Percentiles rank a stretch among this genome's conserved stretches.
These are phyloP conservation scores for Pseudocercospora macadamiae DNA, from an alignment of 2,329 filamentous ascomycete species.

Conservation along the genomic window DNA sequence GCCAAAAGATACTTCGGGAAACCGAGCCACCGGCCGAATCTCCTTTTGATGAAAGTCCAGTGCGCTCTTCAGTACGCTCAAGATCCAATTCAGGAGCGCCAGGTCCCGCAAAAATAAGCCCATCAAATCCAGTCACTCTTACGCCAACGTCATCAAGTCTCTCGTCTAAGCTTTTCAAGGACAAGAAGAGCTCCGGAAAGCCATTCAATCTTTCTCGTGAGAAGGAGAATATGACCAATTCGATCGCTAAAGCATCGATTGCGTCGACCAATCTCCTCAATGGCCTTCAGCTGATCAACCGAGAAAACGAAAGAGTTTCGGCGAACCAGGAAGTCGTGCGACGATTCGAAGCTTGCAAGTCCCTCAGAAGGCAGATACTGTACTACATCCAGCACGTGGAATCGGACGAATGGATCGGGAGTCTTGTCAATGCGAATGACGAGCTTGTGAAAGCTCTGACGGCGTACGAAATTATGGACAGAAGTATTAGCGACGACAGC, in stretches of 20 bases:
- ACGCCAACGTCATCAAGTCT: slow-evolving; percentile 36
- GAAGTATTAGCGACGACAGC: slow-evolving; percentile 74
- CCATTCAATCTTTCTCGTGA: slow-evolving; percentile 84
- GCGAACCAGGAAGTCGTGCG: slow-evolving; percentile 75
- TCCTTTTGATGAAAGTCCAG: slow-evolving; percentile 25
- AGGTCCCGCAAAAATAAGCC: slow-evolving; percentile 15
- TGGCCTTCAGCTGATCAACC: slow-evolving; percentile 84
- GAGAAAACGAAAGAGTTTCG: slow-evolving; percentile 84
- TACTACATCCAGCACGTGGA: slow-evolving; percentile 93
- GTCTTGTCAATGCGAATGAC: slow-evolving; percentile 90
- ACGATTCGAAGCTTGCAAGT: slow-evolving; percentile 84
- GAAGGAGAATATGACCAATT: slow-evolving; percentile 80
- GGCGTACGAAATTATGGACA: slow-evolving; percentile 91
- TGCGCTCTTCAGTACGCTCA: slow-evolving; percentile 19
- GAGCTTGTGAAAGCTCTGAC: slow-evolving; percentile 92
- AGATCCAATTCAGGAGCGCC: slow-evolving; percentile 20
- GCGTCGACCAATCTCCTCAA: slow-evolving; percentile 91
- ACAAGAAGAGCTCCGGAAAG: slow-evolving; percentile 56
- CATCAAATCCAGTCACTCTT: slow-evolving; percentile 36
- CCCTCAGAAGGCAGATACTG: slow-evolving; percentile 78
- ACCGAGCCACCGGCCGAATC: slow-evolving; percentile 50
- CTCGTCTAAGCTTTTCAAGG: slow-evolving; percentile 36
- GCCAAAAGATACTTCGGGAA: slow-evolving; percentile 81
- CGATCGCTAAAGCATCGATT: slow-evolving; percentile 87
- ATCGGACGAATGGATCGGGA: slow-evolving; percentile 87